A percentile compares a stretch with the other conserved stretches of the same genome.
Conservation (phyloP, 306 rosid species). For the Acacia confusa region DNA sequence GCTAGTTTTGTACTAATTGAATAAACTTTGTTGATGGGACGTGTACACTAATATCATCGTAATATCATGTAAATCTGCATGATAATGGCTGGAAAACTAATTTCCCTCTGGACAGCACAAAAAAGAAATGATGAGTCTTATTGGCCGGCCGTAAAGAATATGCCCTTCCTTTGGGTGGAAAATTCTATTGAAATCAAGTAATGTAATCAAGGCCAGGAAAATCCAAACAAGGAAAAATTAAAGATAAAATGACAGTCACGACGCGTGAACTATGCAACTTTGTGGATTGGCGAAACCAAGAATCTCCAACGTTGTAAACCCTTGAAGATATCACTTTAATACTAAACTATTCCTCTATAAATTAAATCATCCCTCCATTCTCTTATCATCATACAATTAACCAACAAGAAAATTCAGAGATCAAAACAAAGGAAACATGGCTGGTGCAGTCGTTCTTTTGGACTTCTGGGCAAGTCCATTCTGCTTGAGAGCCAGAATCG, state of each 20-base stretch:
- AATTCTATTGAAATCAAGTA: background rate
- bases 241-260: background rate
- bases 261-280: background rate
- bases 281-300: background rate
- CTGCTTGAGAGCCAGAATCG: conserved; percentile 55
- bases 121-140: too few species aligned
- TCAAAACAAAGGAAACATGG: conserved; percentile 26
- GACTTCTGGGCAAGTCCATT: conserved; percentile 49
- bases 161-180: background rate
- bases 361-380: background rate
- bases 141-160: background rate
- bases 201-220: background rate
- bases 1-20: too few species aligned
- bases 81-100: background rate
- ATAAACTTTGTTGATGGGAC: too few species aligned
- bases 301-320: background rate
- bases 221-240: background rate
- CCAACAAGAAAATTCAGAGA: background rate
- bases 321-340: background rate
- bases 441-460: conserved; percentile 33
- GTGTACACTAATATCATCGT: too few species aligned
- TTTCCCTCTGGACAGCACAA: background rate
- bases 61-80: background rate
- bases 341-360: background rate
- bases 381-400: too few species aligned